Base-by-base conservation (phyloP, 805 yeast species). In the Ogataea minuta region DNA sequence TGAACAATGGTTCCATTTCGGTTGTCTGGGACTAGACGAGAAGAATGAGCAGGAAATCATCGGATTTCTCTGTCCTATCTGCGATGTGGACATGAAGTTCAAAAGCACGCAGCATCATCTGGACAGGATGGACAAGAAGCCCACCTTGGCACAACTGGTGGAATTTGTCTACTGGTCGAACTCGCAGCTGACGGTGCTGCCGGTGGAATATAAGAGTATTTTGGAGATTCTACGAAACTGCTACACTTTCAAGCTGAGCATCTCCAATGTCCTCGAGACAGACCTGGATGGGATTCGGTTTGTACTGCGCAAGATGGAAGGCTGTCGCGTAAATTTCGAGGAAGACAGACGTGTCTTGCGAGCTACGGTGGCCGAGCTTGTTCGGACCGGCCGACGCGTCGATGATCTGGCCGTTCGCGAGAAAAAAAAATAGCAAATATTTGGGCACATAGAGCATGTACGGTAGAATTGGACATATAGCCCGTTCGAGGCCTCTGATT, bases 1-100 rank as follows among this genome's bases (percentile, higher is more conserved):
- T 57, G 67, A 72, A 37, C 87, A 81, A 50, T 81, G 89, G 89
- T 83, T 76, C 52, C 90, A 83, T 54, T 70, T 73, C 31, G 60
- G 59, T 11, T 83, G 90, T 58, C 65, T 82, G 30, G 71, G 70
- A 35, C 53, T 67, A 28, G 43, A 45, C 28, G 53, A 49, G 19
- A 42, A 42, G 24, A 46, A 41, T 24, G 50, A 64, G 24, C 66
- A 60, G n/a, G 50, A 47, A 3, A 60, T 63, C 28, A 66, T 60
- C 24, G 59, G 57, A 9, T 80, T 70, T 48, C 57, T 69, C 10
- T 80, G 87, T 60, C 73, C 81, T 1, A 49, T 77, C 16, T 80
- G 87, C 56, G 76, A 74, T 50, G 56, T 54, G 43, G 56, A 46
- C 4, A 16, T 26, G 13, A 39, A 37, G 13, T 52, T 49, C 32